Percentiles rank a stretch among this genome's conserved stretches.
These are phyloP conservation scores for Starmera quercuum DNA, from an alignment of 805 yeast species.

Conservation along the genomic window DNA sequence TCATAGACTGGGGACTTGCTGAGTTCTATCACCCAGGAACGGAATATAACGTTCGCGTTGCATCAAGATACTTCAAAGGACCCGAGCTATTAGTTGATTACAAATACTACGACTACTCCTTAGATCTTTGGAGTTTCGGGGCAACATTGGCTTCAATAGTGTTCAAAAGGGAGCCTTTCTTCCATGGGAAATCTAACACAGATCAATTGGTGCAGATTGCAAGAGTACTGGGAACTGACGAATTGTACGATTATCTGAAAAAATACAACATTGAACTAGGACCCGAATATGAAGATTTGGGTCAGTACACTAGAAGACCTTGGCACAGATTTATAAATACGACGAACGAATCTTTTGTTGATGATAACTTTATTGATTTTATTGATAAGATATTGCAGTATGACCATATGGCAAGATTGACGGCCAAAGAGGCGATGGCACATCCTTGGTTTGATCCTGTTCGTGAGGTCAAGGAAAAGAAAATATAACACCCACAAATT, in stretches of 20 bases:
- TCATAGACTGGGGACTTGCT: conserved; percentile 94
- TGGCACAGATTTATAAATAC: conserved; percentile 58
- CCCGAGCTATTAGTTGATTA: conserved; percentile 83
- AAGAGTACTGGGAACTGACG: conserved; percentile 79
- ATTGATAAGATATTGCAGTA: conserved; percentile 68
- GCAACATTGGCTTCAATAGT: conserved; percentile 88
- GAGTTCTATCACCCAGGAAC: conserved; percentile 88
- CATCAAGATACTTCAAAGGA: conserved; percentile 86
- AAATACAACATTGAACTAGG: conserved; percentile 67
- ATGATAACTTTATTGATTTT: conserved; percentile 56
- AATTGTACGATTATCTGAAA: conserved; percentile 53
- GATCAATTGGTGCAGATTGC: conserved; percentile 91
- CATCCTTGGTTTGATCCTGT: conserved; percentile 54
- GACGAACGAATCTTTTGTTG: conserved; percentile 42
- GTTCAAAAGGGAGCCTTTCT: conserved; percentile 85
- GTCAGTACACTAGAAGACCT: conserved; percentile 56
- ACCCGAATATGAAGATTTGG: conserved; percentile 73
- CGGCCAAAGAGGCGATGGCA: conserved; percentile 82
- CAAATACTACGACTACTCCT: conserved; percentile 78
- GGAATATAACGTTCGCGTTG: conserved; percentile 87
- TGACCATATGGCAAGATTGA: conserved; percentile 82
- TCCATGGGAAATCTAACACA: conserved; percentile 86
- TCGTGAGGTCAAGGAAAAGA: conserved; percentile 8
- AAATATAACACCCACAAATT: background rate
- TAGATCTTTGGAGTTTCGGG: conserved; percentile 88